Base-by-base conservation (phyloP, 2,329 filamentous ascomycete species). In the Penicillium sp. region DNA sequence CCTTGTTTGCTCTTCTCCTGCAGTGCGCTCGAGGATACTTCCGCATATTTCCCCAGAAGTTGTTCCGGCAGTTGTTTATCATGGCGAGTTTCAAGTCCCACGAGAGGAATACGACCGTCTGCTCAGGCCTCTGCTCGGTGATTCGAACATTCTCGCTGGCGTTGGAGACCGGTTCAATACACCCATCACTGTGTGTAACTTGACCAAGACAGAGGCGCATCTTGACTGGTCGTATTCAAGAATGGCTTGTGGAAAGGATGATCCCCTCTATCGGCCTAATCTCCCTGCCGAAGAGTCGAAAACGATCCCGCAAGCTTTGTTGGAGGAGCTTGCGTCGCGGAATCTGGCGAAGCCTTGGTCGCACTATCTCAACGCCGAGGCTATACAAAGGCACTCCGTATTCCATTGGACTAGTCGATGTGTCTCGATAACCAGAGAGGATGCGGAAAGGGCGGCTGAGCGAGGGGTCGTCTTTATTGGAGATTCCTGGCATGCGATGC, bases 211-310 rank as follows among this genome's bases (percentile, higher is more conserved):
- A 19, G 13, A 60, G 3, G 57, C 35, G 1, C 23, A 60, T 41
- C 38, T 60, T 15, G 57, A 60, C 57, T 60, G 57, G 57, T 60
- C 57, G n/a, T 60, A 60, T 29, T 60, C 57, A 3, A 49, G 57
- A 23, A 17, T 9, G 49, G 57, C 21, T 51, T 17, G 17, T 30
- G 48, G 13, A 26, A 53, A 4, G 38, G 31, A 59, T 11, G 49
- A 59, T 30, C 49, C 49, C 9, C 38, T 59, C 15, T 51, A 51
- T n/a, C 21, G 56, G 23, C 46, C 56, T 17, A 52, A 58, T 44
- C 46, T 44, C 26, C 3, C 56, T 21, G 31, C 29, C 5, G 56
- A 58, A 19, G 47, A 51, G n/a, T 30, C 47, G 13, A 58, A 58
- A 30, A 29, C n/a, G 30, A 30, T 58, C 11, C 56, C 56, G 3